phyloP scores from a whole-genome alignment of 139 green algal species.

The Coelastrella sp. region DNA sequence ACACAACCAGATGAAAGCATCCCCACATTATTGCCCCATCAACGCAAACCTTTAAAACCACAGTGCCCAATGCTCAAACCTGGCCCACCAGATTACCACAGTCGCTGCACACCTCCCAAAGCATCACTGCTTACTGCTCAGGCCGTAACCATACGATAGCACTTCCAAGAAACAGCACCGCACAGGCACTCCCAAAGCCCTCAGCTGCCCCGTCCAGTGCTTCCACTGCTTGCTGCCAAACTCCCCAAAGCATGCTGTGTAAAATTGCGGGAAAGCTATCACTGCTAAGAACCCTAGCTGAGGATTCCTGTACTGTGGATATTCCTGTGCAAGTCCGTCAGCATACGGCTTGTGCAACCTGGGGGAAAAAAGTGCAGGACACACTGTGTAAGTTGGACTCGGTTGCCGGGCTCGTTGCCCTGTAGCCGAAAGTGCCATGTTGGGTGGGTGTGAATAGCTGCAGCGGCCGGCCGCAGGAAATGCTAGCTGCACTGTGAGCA shows the following conservation, averaged over 20 bases:
- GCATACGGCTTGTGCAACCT: conserved; percentile 37
- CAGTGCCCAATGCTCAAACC: too few relatives aligned
- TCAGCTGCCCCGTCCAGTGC: background rate
- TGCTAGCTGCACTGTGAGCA: background rate
- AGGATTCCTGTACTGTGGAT: background rate
- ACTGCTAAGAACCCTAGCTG: conserved; percentile 18
- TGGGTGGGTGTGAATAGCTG: background rate
- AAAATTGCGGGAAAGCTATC: conserved; percentile 39
- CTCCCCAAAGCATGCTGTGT: conserved; percentile 19
- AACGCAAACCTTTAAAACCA: too few relatives aligned
- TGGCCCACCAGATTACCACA: too few relatives aligned
- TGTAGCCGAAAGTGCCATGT: background rate
- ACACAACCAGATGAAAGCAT: background rate
- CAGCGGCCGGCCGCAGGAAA: background rate
- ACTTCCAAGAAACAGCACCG: conserved; percentile 22
- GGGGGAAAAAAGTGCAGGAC: background rate
- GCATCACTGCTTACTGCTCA: background rate
- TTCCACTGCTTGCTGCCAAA: conserved; percentile 34
- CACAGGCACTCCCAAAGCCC: conserved; percentile 1
- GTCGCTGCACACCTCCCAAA: too few relatives aligned
- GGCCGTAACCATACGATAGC: background rate
- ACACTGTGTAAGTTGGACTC: background rate
- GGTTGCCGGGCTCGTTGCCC: background rate
- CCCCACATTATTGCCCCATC: background rate
- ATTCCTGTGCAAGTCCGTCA: background rate